Base-by-base conservation (phyloP, 2,329 filamentous ascomycete species). In the Penicillium sumatraense region DNA sequence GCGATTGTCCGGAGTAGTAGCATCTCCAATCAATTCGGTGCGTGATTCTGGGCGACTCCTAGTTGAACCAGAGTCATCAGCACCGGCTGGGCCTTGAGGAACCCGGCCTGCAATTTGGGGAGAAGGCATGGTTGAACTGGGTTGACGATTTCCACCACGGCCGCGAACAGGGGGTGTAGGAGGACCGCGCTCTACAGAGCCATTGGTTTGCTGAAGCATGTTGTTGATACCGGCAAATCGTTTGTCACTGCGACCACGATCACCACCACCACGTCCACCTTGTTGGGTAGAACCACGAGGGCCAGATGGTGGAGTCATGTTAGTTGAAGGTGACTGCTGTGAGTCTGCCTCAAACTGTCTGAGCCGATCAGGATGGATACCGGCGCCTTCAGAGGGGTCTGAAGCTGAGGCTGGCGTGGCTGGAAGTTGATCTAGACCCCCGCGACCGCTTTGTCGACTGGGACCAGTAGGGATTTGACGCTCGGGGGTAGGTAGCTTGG, bases 361-460 rank as follows among this genome's bases (percentile, higher is more conserved):
- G 42, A 83, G 68, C 33, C 83, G 77, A 62, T 83, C 83, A 10
- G 82, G 82, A 64, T 85, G 82, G 42, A 85, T 77, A 27, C 81
- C 80, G 20, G 73, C 69, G 14, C 73, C 68, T 31, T 79, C 76
- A 38, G 69, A 60, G 27, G 60, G 64, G 9, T 71, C 71, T 10
- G 67, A 48, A 26, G 74, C 70, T 14, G 74, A 66, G 11, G 67
- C 53, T 26, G 65, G 61, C n/a, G 68, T 35, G 36, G 67, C 51
- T 8, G 68, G 63, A 7, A 68, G 60, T 48, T 68, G 70, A 10
- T 73, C 74, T 21, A 69, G 70, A 36, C 54, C 64, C 21, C 60
- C 67, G 41, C 77, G 72, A 42, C 70, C 66, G 45, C 71, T 69
- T 38, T 73, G 67, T 51, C 77, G 73, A 27, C 68, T 61, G 24